phyloP scores from a whole-genome alignment of 2,329 filamentous ascomycete genomes.

The Trichoderma semiorbis region DNA sequence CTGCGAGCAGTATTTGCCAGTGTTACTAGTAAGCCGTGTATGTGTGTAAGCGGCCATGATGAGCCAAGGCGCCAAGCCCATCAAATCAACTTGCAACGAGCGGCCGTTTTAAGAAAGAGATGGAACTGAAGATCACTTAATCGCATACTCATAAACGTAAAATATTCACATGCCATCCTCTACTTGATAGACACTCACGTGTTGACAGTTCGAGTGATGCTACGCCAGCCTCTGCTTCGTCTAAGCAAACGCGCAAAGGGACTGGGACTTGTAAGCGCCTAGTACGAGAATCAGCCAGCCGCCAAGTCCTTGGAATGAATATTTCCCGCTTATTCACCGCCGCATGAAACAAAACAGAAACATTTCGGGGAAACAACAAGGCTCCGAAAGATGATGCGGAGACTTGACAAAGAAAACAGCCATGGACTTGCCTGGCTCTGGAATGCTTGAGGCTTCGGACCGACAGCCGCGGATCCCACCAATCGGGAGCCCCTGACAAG shows the following conservation, averaged over 20 bases:
- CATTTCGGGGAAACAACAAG: background rate
- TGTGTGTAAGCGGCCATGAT: background rate
- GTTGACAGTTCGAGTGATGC: background rate
- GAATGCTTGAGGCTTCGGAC: background rate
- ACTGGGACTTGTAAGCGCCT: background rate
- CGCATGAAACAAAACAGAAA: conserved; percentile 1
- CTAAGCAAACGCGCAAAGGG: background rate
- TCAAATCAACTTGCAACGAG: background rate
- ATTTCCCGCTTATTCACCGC: background rate
- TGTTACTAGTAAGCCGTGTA: background rate
- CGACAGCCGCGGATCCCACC: background rate
- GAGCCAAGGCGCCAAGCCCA: background rate
- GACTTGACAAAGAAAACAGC: background rate
- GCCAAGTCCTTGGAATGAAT: background rate
- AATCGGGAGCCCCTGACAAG: background rate
- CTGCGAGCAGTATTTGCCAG: background rate
- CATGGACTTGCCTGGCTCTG: background rate
- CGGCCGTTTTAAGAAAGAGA: background rate
- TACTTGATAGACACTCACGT: background rate
- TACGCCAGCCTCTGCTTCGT: background rate
- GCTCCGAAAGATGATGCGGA: background rate
- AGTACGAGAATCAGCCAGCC: background rate
- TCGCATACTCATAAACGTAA: background rate
- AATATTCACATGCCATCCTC: background rate
- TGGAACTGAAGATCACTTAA: background rate